Evolutionary conservation across 331 rosid genomes (phyloP), one percentile per base, ranked within the genome.

Genomic region (Spiraea crenata): DNA sequence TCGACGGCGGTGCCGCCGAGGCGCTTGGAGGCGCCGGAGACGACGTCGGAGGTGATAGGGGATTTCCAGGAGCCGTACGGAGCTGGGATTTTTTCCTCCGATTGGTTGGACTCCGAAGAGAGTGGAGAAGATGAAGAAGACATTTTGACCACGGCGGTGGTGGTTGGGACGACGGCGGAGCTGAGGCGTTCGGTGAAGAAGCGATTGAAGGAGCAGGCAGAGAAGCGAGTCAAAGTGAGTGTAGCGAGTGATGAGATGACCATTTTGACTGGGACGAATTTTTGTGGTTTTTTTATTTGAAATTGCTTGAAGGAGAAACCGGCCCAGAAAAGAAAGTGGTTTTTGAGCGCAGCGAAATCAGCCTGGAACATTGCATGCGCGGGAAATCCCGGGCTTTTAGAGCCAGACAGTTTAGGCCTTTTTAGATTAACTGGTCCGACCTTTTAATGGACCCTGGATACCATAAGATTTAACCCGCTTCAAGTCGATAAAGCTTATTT

Each of bases 1-100:
- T 89, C 95, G 8, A 91, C 77, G 71, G 97, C 90, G 20, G 93
- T 83, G 19, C 97, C 97, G 0, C 87, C 97, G 65, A 95, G 96
- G 1, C 76, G 59, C 81, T 91, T 95, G 57, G 93, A 82, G 34
- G 99, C 80, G 35, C 96, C 99, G 56, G 95, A 88, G 70, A 95
- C 97, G 58, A 85, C 91, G 19, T 91, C 97, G 58, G 97, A 81
- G 37, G 96, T 83, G 83, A 91, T 81, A 6, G 96, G 93, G 13
- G 99, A 95, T 68, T 83, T 89, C 99, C 99, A 91, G 3, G 97
- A 85, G 44, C 99, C 99, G 57, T 86, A 95, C 0, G 97, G 96
- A 41, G 95, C 87, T 11, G 84, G 35, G 50, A 75, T 51, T 82
- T 75, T 51, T 82, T 44, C 79, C 20, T 65, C 72, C 19, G 7